Evolutionary conservation across 1,284 basidiomycete species (phyloP), one percentile per base, ranked within the genome.

Genomic region (Omphalotus olearius): DNA sequence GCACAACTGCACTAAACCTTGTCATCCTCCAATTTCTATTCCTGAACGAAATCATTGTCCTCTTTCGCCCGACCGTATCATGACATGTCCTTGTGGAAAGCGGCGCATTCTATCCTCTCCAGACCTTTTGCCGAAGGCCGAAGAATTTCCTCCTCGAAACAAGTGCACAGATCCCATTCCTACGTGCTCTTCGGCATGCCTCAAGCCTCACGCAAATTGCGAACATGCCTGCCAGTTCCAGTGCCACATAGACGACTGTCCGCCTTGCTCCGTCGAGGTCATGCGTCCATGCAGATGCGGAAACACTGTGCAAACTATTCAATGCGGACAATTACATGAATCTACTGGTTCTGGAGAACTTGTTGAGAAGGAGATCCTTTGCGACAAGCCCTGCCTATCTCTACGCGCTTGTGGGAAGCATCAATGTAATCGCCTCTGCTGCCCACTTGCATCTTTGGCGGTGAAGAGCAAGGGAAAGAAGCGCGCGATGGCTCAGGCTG

Each of bases 261-360:
- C 88, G 0, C 88, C 90, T 0, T 95, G 93, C 65, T 66, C 69
- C 1, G 77, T 86, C 47, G 70, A 75, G 36, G 72, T 93, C 30
- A 74, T 82, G 3, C 75, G 85, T 6, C 87, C 88, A 1, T 95
- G 92, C 64, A 77, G 92, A 35, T 95, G 92, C 57, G 91, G 91
- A 0, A 72, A 78, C 14, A 86, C 80, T 5, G 83, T 77, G 0
- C 74, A 71, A 43, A 67, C 69, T 20, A 62, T 85, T 2, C 61
- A 62, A 1, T 92, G 81, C 64, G 74, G 65, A 53, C 64, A 80
- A 60, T 59, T 71, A 57, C 26, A 17, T 38, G 17, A 13, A 6
- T 4, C 33, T 56, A 13, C 25, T 37, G 30, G 47, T 52, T 14
- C 20, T 57, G 46, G 25, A 35, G 16, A 54, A 47, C n/a, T 68